Evolutionary conservation across 139 green algal species (phyloP).

Genomic region (Asterochloris erici): DNA sequence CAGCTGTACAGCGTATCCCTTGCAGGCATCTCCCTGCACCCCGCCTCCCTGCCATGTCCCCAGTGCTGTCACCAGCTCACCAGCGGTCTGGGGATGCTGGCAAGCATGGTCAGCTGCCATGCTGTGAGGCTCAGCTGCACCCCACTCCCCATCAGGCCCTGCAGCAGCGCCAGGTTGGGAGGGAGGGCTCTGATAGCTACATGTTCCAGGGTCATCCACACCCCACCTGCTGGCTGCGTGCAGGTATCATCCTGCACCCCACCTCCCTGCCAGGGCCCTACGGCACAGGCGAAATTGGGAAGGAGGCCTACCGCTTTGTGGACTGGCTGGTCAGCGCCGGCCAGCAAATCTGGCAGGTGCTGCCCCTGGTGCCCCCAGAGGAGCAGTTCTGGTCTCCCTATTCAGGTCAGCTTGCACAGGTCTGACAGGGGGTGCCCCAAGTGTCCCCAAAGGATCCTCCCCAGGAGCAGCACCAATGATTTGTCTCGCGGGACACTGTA

Average conservation of each 20-base stretch:
- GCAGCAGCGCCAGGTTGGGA: neutral
- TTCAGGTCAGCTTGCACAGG: conserved; percentile 31
- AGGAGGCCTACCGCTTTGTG: conserved; percentile 74
- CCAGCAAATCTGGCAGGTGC: conserved; percentile 74
- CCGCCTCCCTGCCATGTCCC: no score
- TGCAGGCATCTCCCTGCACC: no score
- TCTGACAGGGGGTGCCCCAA: no score
- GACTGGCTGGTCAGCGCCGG: conserved; percentile 82
- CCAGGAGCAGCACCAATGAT: no score
- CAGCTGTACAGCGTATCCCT: no score
- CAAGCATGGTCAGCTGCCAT: no score
- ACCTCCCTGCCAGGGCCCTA: conserved; percentile 88
- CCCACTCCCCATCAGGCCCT: neutral
- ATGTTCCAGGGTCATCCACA: neutral
- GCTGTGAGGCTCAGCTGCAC: neutral
- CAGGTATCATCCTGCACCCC: conserved; percentile 90
- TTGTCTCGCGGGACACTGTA: no score
- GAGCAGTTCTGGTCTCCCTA: conserved; percentile 93
- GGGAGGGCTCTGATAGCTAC: no score
- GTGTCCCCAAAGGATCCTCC: no score
- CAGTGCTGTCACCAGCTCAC: no score
- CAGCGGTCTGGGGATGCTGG: no score
- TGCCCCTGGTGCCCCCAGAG: conserved; percentile 94
- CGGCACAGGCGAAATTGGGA: conserved; percentile 85
- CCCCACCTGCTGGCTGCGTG: neutral